These are phyloP conservation scores for Cladosporium sp. DNA, from an alignment of 2,329 filamentous ascomycete genomes.

Conservation along the genomic window DNA sequence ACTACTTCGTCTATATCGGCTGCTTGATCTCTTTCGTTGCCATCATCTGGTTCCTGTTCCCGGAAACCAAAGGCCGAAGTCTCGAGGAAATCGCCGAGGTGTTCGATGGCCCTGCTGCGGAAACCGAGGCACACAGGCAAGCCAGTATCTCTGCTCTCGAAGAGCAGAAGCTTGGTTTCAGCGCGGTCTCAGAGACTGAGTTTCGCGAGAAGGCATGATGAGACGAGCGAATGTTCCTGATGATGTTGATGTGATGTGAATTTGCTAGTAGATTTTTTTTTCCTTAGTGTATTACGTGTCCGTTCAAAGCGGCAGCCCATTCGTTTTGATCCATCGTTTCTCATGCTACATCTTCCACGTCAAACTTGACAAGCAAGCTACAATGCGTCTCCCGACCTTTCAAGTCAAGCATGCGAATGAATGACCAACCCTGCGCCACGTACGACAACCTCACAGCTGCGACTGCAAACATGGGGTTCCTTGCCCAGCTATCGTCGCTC, in stretches of 20 bases:
- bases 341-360: slow-evolving; percentile 48
- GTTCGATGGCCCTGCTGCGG: slow-evolving; percentile 21
- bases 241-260: not conserved
- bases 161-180: not conserved
- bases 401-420: slow-evolving; percentile 66
- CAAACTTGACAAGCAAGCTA: slow-evolving; percentile 63
- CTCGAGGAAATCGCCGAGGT: slow-evolving; percentile 33
- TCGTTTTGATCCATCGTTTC: not conserved
- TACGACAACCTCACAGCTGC: slow-evolving; percentile 63
- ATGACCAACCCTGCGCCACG: slow-evolving; percentile 60
- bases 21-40: slow-evolving; percentile 32
- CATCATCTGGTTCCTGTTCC: slow-evolving; percentile 61
- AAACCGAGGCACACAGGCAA: slow-evolving; percentile 12
- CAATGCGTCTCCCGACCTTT: slow-evolving; percentile 66
- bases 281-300: not conserved
- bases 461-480: slow-evolving; percentile 64
- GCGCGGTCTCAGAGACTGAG: slow-evolving; percentile 3
- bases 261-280: not conserved
- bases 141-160: slow-evolving; percentile 10
- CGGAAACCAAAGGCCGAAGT: slow-evolving; percentile 28
- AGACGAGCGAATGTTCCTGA: not conserved
- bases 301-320: not conserved
- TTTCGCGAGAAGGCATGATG: slow-evolving; percentile 13
- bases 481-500: slow-evolving; percentile 64
- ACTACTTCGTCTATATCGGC: slow-evolving; percentile 38